These are phyloP conservation scores for Rhodosporidiobolus odoratus DNA, from an alignment of 768 basidiomycete genomes.

Conservation along the genomic window DNA sequence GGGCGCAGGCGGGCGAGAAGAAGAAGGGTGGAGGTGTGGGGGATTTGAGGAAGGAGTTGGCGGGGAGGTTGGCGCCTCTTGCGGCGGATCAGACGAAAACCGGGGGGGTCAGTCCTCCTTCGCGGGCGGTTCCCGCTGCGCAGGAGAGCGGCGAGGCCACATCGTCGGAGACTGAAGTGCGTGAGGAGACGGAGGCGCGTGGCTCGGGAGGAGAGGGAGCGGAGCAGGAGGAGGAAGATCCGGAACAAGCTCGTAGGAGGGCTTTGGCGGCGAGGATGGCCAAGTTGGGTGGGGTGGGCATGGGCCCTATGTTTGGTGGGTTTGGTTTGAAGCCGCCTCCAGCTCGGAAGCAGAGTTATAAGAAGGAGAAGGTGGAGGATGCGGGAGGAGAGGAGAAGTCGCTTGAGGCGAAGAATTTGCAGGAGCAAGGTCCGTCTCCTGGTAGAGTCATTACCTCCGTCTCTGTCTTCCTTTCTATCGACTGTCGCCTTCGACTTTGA, in stretches of 20 bases:
- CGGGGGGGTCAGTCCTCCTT: not conserved
- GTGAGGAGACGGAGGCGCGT: not conserved
- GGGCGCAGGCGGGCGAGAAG: not conserved
- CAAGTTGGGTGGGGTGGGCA: constrained; percentile 32
- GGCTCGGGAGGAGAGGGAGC: not conserved
- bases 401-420: not conserved
- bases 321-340: not conserved
- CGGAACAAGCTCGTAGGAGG: constrained; percentile 20
- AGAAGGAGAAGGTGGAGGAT: constrained; percentile 3
- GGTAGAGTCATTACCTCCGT: too few species aligned
- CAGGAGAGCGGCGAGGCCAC: not conserved
- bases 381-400: not conserved
- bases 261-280: constrained; percentile 38
- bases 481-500: not conserved
- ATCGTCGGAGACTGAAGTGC: not conserved
- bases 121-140: too few species aligned
- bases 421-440: constrained; percentile 18
- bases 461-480: not conserved
- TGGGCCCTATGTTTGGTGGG: constrained; percentile 28
- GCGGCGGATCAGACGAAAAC: not conserved
- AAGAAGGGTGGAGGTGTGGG: not conserved
- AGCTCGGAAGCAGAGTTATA: constrained; percentile 2
- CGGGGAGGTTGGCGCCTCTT: not conserved
- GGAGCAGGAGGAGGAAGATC: constrained; percentile 36
- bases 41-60: not conserved